A percentile compares a stretch with the other conserved stretches of the same genome.
Evolutionary conservation across 495 filamentous ascomycete genomes (phyloP).

Genomic region (Monascus purpureus): DNA sequence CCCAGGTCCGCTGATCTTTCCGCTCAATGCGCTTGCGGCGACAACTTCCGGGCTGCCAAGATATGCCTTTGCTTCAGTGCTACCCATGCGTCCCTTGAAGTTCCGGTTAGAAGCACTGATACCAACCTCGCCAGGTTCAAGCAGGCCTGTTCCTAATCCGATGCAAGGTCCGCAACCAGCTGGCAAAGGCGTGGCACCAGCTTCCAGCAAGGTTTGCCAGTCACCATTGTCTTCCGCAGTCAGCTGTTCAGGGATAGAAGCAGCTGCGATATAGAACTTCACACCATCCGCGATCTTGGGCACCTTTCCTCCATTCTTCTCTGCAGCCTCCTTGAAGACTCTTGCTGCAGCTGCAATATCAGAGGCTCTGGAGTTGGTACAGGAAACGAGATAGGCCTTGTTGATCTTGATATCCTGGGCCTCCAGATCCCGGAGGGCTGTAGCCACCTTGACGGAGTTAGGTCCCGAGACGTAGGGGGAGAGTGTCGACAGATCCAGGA

Average conservation of each 20-base stretch:
- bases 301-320: constrained; percentile 35
- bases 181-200: constrained; percentile 62
- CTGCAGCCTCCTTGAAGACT: constrained; percentile 70
- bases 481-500: constrained; percentile 65
- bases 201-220: constrained; percentile 73
- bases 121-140: constrained; percentile 79
- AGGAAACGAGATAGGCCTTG: constrained; percentile 83
- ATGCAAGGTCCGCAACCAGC: constrained; percentile 86
- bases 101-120: constrained; percentile 83
- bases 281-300: constrained; percentile 70
- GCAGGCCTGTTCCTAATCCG: constrained; percentile 66
- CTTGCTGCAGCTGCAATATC: constrained; percentile 73
- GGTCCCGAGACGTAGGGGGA: constrained; percentile 82
- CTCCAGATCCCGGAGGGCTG: constrained; percentile 63
- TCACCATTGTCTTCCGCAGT: constrained; percentile 70
- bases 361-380: constrained; percentile 76
- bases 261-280: constrained; percentile 84
- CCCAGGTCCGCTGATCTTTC: constrained; percentile 67
- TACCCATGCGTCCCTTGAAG: constrained; percentile 90
- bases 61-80: constrained; percentile 70
- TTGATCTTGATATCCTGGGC: constrained; percentile 58
- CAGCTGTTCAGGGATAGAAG: constrained; percentile 66
- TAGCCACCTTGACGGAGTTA: constrained; percentile 77
- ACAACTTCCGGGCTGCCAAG: constrained; percentile 85
- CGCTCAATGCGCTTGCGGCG: constrained; percentile 70